Base-by-base conservation (phyloP, 176 grass and related monocot species). In the Triticum monococcum region DNA sequence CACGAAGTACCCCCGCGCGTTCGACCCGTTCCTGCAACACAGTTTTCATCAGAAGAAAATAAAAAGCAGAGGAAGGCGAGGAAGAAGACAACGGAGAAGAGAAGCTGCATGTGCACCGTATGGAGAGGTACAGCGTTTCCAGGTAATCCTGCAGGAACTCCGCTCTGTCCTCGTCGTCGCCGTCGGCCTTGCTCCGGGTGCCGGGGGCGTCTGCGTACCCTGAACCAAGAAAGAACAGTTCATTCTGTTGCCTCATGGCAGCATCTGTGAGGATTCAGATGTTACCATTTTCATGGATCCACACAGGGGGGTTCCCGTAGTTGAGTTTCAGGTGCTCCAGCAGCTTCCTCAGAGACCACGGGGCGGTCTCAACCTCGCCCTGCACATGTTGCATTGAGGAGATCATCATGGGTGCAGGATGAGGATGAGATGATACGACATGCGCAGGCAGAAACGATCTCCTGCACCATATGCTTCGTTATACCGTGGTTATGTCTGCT, bases 241-340 rank as follows among this genome's bases (percentile, higher is more conserved):
- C 45, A 48, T 14, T 48, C 1, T 14, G 4, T 48, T 14, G 12
- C 45, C 45, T 4, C 45, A 48, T 48, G 43, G 43, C 41, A 12
- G 45, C 17, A 52, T 54, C 50, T 1, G 54, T 8, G 6, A 59
- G 54, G 7, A 8, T 0, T 59, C 18, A 22, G 3, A n/a, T 5
- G 16, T 0, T 93, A 95, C 93, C 96, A 61, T 98, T 98, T 86
- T 98, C 93, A 37, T 98, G 89, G 77, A 98, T 95, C 83, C 92
- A 61, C 20, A 95, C 72, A 0, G 72, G 68, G 41, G 89, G 96
- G 82, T 95, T 98, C 63, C 87, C 67, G 81, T 98, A 98, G 40
- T 90, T 88, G 62, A 89, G 61, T 91, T 77, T 87, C 46, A 96
- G 70, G 81, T 98, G 90, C 3, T 90, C 84, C 40, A 98, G 72